Conservation (phyloP, 257 asterid genomes). For the Solanum microdontum region DNA sequence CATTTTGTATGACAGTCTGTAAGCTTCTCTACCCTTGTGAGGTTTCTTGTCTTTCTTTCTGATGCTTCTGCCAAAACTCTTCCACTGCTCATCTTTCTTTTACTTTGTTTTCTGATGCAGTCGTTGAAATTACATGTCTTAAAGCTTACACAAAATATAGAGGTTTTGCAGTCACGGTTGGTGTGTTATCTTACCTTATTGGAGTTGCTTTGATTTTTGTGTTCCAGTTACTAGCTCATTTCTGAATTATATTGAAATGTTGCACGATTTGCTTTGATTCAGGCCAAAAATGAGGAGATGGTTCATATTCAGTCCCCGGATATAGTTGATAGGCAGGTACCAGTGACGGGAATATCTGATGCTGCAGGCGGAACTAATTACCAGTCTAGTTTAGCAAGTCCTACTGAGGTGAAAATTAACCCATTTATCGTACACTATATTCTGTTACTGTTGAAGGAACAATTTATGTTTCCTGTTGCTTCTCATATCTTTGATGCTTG, state of each 20-base stretch:
- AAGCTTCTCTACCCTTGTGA: neutral
- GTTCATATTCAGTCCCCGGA: constrained; percentile 14
- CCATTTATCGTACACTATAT: neutral
- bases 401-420: constrained; percentile 26
- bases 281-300: constrained; percentile 40
- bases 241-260: neutral
- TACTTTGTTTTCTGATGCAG: constrained; percentile 45
- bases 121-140: constrained; percentile 80
- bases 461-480: neutral
- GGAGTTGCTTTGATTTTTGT: neutral
- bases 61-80: neutral
- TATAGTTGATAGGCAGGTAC: constrained; percentile 6
- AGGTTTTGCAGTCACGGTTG: constrained; percentile 57
- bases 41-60: neutral
- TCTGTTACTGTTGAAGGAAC: neutral
- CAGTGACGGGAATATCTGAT: constrained; percentile 12
- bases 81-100: constrained; percentile 3
- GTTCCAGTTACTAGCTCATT: constrained; percentile 5
- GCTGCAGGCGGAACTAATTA: constrained; percentile 6
- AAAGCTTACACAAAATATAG: constrained; percentile 70
- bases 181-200: constrained; percentile 23
- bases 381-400: constrained; percentile 12
- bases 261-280: constrained; percentile 13
- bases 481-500: neutral
- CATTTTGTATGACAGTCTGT: neutral